Conservation (phyloP, 1,284 basidiomycete species). For the Porogramme epimiltina region DNA sequence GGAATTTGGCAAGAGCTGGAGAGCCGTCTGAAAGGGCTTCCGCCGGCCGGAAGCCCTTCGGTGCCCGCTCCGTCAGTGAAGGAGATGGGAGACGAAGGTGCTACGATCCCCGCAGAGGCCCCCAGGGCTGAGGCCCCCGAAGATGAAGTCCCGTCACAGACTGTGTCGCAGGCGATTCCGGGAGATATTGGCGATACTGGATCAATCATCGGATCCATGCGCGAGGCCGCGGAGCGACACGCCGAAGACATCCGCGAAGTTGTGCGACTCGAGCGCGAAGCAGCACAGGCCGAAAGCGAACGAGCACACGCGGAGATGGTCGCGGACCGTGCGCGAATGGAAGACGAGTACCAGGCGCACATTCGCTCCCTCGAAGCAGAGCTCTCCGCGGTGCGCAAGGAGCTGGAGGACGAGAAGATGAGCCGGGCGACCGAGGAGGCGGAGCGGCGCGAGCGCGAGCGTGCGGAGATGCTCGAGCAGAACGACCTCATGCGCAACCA, state of each 20-base stretch:
- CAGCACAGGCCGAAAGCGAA: slow-evolving; percentile 52
- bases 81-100: background rate
- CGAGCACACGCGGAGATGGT: slow-evolving; percentile 47
- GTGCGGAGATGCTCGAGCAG: slow-evolving; percentile 55
- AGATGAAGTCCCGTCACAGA: slow-evolving; percentile 4
- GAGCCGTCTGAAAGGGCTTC: slow-evolving; percentile 24
- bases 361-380: slow-evolving; percentile 65
- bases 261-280: slow-evolving; percentile 56
- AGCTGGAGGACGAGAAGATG: slow-evolving; percentile 57
- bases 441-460: slow-evolving; percentile 60
- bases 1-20: slow-evolving; percentile 51
- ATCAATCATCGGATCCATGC: slow-evolving; percentile 41
- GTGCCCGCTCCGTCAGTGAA: slow-evolving; percentile 2
- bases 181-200: slow-evolving; percentile 18
- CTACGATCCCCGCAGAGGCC: slow-evolving; percentile 5
- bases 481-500: slow-evolving; percentile 61
- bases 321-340: slow-evolving; percentile 45
- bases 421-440: slow-evolving; percentile 57
- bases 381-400: slow-evolving; percentile 53
- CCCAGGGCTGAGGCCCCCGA: background rate
- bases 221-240: slow-evolving; percentile 54
- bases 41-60: slow-evolving; percentile 12
- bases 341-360: slow-evolving; percentile 54
- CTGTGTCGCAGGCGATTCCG: slow-evolving; percentile 8
- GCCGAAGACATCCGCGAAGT: slow-evolving; percentile 58